These are phyloP conservation scores for Elaeagnus macrophylla DNA, from an alignment of 306 rosid species.

Conservation along the genomic window DNA sequence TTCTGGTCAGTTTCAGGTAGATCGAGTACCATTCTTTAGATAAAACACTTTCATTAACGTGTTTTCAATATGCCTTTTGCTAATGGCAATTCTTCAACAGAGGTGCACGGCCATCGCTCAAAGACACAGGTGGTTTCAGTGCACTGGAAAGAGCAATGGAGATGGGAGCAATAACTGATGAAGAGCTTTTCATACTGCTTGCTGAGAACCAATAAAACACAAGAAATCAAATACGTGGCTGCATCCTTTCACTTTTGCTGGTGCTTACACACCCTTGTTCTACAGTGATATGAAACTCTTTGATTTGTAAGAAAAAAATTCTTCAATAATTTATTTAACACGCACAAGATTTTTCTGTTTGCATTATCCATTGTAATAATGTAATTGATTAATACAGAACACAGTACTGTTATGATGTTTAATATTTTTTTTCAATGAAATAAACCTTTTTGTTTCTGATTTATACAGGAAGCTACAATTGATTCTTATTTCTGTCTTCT, in stretches of 20 bases:
- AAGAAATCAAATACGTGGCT: background rate
- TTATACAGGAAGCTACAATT: too few relatives aligned
- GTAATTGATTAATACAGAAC: too few relatives aligned
- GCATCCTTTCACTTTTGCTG: background rate
- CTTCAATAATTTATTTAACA: too few relatives aligned
- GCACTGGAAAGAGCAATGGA: slow-evolving; percentile 95
- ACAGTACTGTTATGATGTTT: too few relatives aligned
- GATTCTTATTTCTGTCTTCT: too few relatives aligned
- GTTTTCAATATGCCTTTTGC: slow-evolving; percentile 20
- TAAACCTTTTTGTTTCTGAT: too few relatives aligned
- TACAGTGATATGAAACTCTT: background rate
- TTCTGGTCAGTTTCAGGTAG: too few relatives aligned
- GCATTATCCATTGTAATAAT: too few relatives aligned
- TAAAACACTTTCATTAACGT: background rate
- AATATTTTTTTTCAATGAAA: too few relatives aligned
- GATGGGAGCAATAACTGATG: slow-evolving; percentile 91
- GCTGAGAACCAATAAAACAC: slow-evolving; percentile 35
- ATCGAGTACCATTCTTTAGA: too few relatives aligned
- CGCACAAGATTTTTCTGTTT: too few relatives aligned
- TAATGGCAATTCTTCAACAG: too few relatives aligned
- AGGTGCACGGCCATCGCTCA: slow-evolving; percentile 72
- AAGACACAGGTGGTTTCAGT: slow-evolving; percentile 69
- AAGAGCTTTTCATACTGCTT: slow-evolving; percentile 69
- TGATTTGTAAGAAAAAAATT: background rate
- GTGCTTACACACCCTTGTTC: background rate